These are phyloP conservation scores for Teratosphaeria nubilosa DNA, from an alignment of 2,329 filamentous ascomycete genomes.

Conservation along the genomic window DNA sequence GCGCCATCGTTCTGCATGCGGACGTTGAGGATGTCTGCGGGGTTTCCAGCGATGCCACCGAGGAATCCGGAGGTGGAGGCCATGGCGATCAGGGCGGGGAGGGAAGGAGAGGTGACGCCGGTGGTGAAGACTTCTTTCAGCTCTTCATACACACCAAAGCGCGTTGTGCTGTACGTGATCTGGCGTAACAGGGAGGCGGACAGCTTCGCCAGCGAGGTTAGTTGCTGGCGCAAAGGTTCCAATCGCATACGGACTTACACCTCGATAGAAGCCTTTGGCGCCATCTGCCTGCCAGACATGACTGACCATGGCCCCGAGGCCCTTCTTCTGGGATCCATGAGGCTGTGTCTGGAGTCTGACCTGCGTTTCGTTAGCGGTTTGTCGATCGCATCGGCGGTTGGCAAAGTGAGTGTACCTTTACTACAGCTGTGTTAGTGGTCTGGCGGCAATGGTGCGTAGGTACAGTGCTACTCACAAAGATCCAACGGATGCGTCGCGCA, in stretches of 20 bases:
- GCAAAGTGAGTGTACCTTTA: constrained; percentile 31
- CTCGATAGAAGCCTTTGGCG: constrained; percentile 72
- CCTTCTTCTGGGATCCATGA: constrained; percentile 58
- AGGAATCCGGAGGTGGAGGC: constrained; percentile 75
- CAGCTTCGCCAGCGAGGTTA: constrained; percentile 39
- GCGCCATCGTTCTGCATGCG: constrained; percentile 93
- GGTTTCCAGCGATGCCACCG: constrained; percentile 84
- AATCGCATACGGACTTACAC: constrained; percentile 38
- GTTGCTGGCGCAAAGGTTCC: constrained; percentile 1
- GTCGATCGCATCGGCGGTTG: neutral
- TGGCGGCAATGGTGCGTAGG: neutral
- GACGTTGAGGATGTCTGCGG: constrained; percentile 92
- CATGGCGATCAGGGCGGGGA: constrained; percentile 65
- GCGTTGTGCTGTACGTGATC: constrained; percentile 85
- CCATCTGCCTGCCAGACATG: constrained; percentile 72
- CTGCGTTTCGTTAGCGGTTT: constrained; percentile 1
- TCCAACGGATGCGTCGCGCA: constrained; percentile 89
- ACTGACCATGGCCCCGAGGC: constrained; percentile 75
- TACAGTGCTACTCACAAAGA: constrained; percentile 54
- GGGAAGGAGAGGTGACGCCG: constrained; percentile 46
- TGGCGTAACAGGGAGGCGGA: constrained; percentile 89
- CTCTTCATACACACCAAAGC: constrained; percentile 94
- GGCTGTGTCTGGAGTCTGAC: constrained; percentile 40
- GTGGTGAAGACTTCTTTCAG: constrained; percentile 63
- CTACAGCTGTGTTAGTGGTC: constrained; percentile 23